Percentiles rank a stretch among this genome's conserved stretches.
phyloP scores from a whole-genome alignment of 805 yeast genomes.

The Saccharomycopsis javanensis region DNA sequence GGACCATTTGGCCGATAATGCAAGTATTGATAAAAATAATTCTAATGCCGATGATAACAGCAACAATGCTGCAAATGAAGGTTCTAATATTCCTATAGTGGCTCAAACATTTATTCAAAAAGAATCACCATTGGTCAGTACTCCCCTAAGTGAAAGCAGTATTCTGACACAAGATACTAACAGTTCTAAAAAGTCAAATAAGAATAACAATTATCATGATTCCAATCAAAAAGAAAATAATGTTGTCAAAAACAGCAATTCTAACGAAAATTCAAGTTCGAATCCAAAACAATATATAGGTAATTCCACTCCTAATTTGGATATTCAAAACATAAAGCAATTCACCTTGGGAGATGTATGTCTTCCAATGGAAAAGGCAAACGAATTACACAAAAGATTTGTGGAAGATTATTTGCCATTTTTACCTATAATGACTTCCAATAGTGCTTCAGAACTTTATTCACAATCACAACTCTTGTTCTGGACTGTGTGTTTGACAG shows the following conservation, averaged over 20 bases:
- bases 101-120: not conserved
- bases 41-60: too few species aligned
- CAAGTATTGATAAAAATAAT: not conserved
- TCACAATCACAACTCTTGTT: conserved; percentile 76
- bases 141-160: not conserved
- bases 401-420: conserved; percentile 59
- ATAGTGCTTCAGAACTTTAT: conserved; percentile 62
- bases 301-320: not conserved
- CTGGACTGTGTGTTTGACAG: conserved; percentile 86
- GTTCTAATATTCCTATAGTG: not conserved
- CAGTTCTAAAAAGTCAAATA: not conserved
- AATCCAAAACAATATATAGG: not conserved
- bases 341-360: conserved; percentile 70
- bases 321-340: conserved; percentile 29
- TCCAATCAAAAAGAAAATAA: not conserved
- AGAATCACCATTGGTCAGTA: not conserved
- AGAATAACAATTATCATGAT: not conserved
- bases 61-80: not conserved
- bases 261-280: not conserved
- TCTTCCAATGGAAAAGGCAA: conserved; percentile 57
- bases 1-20: not conserved
- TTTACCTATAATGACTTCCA: conserved; percentile 68
- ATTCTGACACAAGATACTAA: not conserved
- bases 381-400: conserved; percentile 61
- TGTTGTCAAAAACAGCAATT: not conserved